These are phyloP conservation scores for Allomyces javanicus DNA, from an alignment of 192 early-diverging fungal species.

Conservation along the genomic window DNA sequence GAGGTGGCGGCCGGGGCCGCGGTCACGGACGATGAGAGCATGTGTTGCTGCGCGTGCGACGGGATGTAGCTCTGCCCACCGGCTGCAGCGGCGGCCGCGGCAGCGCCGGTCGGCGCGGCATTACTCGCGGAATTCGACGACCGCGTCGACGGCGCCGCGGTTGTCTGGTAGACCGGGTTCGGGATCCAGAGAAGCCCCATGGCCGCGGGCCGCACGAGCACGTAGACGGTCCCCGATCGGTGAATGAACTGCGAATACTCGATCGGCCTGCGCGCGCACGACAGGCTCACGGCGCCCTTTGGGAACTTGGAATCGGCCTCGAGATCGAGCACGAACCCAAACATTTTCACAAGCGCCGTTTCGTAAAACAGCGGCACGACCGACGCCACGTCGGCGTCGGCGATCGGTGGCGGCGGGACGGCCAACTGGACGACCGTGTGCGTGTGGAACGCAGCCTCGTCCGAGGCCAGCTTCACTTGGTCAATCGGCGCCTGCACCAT, in stretches of 20 bases:
- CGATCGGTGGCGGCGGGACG: slow-evolving; percentile 38
- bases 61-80: not conserved
- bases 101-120: not conserved
- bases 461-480: slow-evolving; percentile 40
- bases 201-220: slow-evolving; percentile 59
- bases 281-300: slow-evolving; percentile 25
- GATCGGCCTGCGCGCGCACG: slow-evolving; percentile 41
- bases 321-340: slow-evolving; percentile 81
- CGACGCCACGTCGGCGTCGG: slow-evolving; percentile 4
- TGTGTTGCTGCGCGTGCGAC: too few relatives aligned
- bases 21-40: too few relatives aligned
- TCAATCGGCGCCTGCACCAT: slow-evolving; percentile 73
- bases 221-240: slow-evolving; percentile 72
- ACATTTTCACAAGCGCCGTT: slow-evolving; percentile 52
- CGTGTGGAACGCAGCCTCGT: slow-evolving; percentile 75
- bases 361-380: slow-evolving; percentile 39
- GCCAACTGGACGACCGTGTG: slow-evolving; percentile 43
- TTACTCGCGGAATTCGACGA: too few relatives aligned
- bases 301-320: slow-evolving; percentile 68
- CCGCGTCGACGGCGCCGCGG: slow-evolving; percentile 1
- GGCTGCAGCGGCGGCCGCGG: not conserved
- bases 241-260: slow-evolving; percentile 79
- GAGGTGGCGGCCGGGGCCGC: too few relatives aligned
- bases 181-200: slow-evolving; percentile 75
- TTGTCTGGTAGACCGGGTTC: slow-evolving; percentile 50